Base-by-base conservation (phyloP, 441 rosid genomes). In the Populus hybrid region DNA sequence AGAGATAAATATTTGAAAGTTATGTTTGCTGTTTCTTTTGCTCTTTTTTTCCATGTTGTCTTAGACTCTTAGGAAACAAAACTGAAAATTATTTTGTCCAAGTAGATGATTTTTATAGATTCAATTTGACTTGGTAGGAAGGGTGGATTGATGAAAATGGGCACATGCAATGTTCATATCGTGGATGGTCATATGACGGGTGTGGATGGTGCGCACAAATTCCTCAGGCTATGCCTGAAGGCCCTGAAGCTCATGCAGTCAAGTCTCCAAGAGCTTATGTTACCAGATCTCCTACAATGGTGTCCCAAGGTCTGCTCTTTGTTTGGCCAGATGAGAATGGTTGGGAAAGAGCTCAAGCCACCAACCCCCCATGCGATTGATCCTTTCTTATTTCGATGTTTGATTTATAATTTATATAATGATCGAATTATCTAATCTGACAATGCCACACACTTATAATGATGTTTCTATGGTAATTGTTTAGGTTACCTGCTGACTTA, bases 291-390 rank as follows among this genome's bases (percentile, higher is more conserved):
- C 94, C 98, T 20, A 84, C 94, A 50, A 82, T 87, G 89, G 90
- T 90, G 53, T 93, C 97, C 81, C 94, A 95, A 84, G 97, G 98
- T 77, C 84, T 95, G 84, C 97, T 95, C 77, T 95, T 94, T 81
- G 97, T 95, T 77, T 95, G 98, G 99, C 99, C 99, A 9, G 97
- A 95, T 70, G 95, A 92, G 84, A 87, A 92, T 76, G 97, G 94
- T 10, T 81, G 81, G 88, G 97, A 92, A 80, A 94, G 90, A 87
- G 99, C 99, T 66, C 86, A 81, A 71, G 89, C 98, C 14, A 78
- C 89, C 65, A 82, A 87, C 67, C 93, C 96, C 90, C 93, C 30
- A 88, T 87, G 94, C 89, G 86, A 83, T 68, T 46, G 50, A 70
- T 36, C 78, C 72, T 46, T 76, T 46, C 61, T 61, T 42, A 23